phyloP scores from a whole-genome alignment of 805 yeast genomes.

The Candida silvicultrix region DNA sequence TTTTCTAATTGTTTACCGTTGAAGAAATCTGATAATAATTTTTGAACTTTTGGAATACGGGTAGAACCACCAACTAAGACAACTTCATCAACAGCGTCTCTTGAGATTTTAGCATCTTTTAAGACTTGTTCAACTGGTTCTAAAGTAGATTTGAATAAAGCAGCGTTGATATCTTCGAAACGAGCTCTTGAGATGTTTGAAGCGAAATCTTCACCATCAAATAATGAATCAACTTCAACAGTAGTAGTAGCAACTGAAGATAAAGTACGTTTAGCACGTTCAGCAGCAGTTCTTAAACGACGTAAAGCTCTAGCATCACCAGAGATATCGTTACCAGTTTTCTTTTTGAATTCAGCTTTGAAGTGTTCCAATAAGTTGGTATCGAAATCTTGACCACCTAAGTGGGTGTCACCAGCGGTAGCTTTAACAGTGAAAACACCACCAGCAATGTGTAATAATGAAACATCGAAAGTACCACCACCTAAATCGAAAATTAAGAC shows the following conservation, averaged over 20 bases:
- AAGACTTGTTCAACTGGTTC: slow-evolving; percentile 94
- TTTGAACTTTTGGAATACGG: slow-evolving; percentile 98
- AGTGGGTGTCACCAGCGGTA: slow-evolving; percentile 98
- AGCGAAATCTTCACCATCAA: slow-evolving; percentile 93
- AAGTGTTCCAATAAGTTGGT: slow-evolving; percentile 91
- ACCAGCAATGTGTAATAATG: slow-evolving; percentile 86
- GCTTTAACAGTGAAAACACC: slow-evolving; percentile 97
- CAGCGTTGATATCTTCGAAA: slow-evolving; percentile 93
- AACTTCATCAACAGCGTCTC: slow-evolving; percentile 85
- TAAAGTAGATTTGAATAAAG: slow-evolving; percentile 87
- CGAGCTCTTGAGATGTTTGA: slow-evolving; percentile 95
- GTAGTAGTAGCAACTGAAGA: slow-evolving; percentile 95
- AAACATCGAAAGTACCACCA: slow-evolving; percentile 99
- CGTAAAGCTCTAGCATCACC: slow-evolving; percentile 92
- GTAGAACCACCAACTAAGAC: slow-evolving; percentile 98
- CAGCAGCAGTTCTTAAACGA: slow-evolving; percentile 98
- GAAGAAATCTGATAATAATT: slow-evolving; percentile 88
- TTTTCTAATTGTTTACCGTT: slow-evolving; percentile 96
- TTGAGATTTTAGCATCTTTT: slow-evolving; percentile 83
- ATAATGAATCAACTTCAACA: slow-evolving; percentile 92
- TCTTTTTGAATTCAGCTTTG: slow-evolving; percentile 91
- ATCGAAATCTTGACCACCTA: slow-evolving; percentile 99
- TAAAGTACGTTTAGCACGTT: slow-evolving; percentile 97
- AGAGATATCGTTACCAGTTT: slow-evolving; percentile 87
- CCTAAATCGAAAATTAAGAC: slow-evolving; percentile 93